Evolutionary conservation across 257 asterid genomes (phyloP).

Genomic region (Salvia hispanica): DNA sequence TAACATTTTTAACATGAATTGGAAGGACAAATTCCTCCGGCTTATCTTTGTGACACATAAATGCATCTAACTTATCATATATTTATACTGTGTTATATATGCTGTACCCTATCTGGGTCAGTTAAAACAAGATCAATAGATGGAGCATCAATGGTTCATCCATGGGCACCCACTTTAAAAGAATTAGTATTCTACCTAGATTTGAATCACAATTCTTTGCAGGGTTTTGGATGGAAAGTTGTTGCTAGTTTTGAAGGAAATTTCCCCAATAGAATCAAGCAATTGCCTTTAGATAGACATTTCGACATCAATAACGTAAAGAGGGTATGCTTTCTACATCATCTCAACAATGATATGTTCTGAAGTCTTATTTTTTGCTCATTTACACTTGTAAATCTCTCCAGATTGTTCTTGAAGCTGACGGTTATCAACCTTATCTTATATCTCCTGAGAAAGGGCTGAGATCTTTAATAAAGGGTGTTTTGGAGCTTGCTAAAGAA

Average conservation of each 20-base stretch:
- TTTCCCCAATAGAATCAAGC: constrained; percentile 95
- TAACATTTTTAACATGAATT: neutral
- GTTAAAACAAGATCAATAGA: too few species aligned
- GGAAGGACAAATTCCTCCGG: too few species aligned
- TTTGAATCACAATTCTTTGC: constrained; percentile 11
- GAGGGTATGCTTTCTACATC: constrained; percentile 50
- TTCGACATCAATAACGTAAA: constrained; percentile 86
- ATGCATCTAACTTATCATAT: neutral
- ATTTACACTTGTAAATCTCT: constrained; percentile 37
- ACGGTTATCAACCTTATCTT: constrained; percentile 98
- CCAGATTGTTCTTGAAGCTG: constrained; percentile 98
- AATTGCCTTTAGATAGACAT: constrained; percentile 92
- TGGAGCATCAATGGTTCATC: too few species aligned
- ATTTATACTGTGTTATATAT: too few species aligned
- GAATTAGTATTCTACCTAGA: too few species aligned
- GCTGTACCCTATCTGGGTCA: too few species aligned
- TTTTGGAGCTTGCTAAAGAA: constrained; percentile 88
- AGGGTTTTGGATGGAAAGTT: constrained; percentile 99
- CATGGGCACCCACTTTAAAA: too few species aligned
- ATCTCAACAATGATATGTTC: neutral
- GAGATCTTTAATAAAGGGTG: constrained; percentile 85
- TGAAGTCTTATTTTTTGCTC: constrained; percentile 10
- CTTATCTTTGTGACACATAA: neutral
- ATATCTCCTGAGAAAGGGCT: constrained; percentile 98
- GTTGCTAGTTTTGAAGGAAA: constrained; percentile 97